Percentiles rank a stretch among this genome's conserved stretches.
These are phyloP conservation scores for Immersiporthe knoxdaviesiana DNA, from an alignment of 2,329 filamentous ascomycete genomes.

Conservation along the genomic window DNA sequence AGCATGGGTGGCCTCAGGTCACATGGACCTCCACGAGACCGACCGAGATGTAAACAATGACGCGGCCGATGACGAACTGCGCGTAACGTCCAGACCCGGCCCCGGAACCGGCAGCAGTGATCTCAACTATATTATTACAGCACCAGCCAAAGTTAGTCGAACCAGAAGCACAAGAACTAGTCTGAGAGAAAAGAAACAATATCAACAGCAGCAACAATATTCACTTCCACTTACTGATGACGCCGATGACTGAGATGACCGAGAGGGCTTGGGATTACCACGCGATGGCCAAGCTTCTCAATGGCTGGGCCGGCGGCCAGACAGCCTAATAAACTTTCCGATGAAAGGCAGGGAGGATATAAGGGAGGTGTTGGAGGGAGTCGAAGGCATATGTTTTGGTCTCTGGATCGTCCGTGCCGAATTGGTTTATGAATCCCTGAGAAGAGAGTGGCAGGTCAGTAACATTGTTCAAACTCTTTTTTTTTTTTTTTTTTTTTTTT, in stretches of 20 bases:
- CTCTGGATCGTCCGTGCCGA: too few relatives aligned
- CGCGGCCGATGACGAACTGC: constrained; percentile 32
- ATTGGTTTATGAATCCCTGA: too few relatives aligned
- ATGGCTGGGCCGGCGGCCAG: constrained; percentile 30
- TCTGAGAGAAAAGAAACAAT: too few relatives aligned
- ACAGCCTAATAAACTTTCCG: constrained; percentile 33
- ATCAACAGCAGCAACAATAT: too few relatives aligned
- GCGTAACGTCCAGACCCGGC: constrained; percentile 28
- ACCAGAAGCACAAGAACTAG: too few relatives aligned
- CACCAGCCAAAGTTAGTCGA: not conserved
- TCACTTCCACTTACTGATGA: too few relatives aligned
- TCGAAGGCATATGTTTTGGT: constrained; percentile 22
- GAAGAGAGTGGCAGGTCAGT: too few relatives aligned
- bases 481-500: too few relatives aligned
- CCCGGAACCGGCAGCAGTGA: constrained; percentile 28
- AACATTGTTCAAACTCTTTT: too few relatives aligned
- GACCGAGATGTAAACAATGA: constrained; percentile 33
- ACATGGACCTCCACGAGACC: constrained; percentile 33
- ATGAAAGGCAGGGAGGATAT: constrained; percentile 31
- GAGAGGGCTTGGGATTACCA: constrained; percentile 22
- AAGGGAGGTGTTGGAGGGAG: constrained; percentile 27
- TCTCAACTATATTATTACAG: constrained; percentile 31
- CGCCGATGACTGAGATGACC: too few relatives aligned
- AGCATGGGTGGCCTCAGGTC: constrained; percentile 26
- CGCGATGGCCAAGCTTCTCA: constrained; percentile 30